Evolutionary conservation across 495 filamentous ascomycete species (phyloP), one percentile per base, ranked within the genome.

Genomic region (Aspergillus steynii): DNA sequence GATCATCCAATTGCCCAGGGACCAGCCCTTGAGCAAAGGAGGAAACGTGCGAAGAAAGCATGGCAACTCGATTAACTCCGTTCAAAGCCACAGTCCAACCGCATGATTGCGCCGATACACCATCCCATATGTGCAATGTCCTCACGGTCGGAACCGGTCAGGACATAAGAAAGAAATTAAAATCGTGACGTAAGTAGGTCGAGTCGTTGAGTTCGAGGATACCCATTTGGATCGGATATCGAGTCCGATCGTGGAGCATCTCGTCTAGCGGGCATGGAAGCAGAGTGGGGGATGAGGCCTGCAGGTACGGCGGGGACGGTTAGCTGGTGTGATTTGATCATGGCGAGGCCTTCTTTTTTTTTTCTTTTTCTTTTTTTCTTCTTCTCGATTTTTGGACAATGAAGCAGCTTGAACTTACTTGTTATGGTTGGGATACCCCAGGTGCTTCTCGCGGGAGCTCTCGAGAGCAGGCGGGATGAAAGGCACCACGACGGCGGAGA

Each of bases 381-480:
- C 20, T 20, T 20, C 20, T 20, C 20, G 20, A 20, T 20, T 20
- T 20, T 20, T 20, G 20, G 20, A 20, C 20, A 20, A 20, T 20
- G 20, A 29, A 56, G 14, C 14, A 8, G 32, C 10, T 37, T 14
- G 14, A 29, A 64, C 76, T 71, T 60, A 80, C 79, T 76, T 77
- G 50, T 72, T 74, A 52, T 68, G 67, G 57, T 72, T 71, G 15
- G 76, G 66, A 26, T 68, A 72, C 46, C 72, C 72, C 10, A 68
- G 65, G 14, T 67, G 77, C 48, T 68, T 71, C 60, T 78, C 74
- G 37, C 74, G 72, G 27, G 73, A 76, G 62, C 78, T 79, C 55
- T 79, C 78, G 10, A 81, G 63, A 14, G 79, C 79, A 9, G 79
- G 78, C 25, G 78, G 77, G 4, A 80, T 70, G 58, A 80, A 80